phyloP scores from a whole-genome alignment of 192 early-diverging fungal species.

The Funneliformis geosporum region DNA sequence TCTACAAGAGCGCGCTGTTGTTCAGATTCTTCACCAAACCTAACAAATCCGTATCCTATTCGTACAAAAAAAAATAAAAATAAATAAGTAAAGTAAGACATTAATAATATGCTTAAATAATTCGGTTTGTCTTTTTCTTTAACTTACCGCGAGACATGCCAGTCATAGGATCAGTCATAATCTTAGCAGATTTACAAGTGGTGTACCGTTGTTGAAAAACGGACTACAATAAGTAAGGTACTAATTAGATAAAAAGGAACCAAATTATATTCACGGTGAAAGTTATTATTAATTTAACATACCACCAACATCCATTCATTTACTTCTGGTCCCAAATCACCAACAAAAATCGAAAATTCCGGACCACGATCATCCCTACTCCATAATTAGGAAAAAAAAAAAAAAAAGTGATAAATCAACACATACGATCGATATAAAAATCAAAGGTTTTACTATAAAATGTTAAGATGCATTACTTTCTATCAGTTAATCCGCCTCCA shows the following conservation, averaged over 20 bases:
- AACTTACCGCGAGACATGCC: constrained; percentile 66
- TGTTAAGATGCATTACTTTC: constrained; percentile 44
- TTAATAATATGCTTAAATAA: not conserved
- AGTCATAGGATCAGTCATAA: constrained; percentile 87
- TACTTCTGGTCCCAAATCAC: constrained; percentile 89
- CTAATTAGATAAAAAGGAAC: not conserved
- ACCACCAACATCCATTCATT: constrained; percentile 82
- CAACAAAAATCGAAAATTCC: constrained; percentile 95
- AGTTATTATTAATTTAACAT: constrained; percentile 35
- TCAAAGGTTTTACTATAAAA: not conserved
- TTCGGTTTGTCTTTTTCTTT: not conserved
- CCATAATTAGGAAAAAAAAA: not conserved
- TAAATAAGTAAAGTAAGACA: not conserved
- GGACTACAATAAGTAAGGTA: constrained; percentile 47
- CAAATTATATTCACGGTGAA: not conserved
- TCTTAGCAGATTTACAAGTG: constrained; percentile 89
- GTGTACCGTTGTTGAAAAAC: constrained; percentile 83
- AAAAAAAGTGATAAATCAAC: not conserved
- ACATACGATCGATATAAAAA: constrained; percentile 4
- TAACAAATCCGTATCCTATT: constrained; percentile 89
- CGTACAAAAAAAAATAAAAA: constrained; percentile 26
- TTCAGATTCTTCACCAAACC: constrained; percentile 85
- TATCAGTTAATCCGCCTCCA: constrained; percentile 68
- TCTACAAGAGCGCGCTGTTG: constrained; percentile 85
- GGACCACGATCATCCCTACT: constrained; percentile 64